phyloP scores from a whole-genome alignment of 352 stramenopile species.

The Globisporangium emineosum region DNA sequence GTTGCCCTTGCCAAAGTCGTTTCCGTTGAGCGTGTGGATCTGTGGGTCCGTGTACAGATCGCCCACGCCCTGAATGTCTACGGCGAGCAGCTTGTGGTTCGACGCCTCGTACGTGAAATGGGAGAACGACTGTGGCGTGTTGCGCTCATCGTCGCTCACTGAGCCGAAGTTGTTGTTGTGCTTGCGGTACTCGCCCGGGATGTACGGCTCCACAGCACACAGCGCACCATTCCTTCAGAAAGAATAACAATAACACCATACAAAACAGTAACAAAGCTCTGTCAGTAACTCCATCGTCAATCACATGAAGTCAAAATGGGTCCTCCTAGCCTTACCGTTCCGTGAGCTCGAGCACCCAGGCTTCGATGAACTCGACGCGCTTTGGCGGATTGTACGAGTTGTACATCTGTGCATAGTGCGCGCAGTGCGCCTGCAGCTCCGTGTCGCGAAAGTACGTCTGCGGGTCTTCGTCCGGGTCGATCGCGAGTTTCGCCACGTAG shows the following conservation, averaged over 20 bases:
- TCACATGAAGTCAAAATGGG: background rate
- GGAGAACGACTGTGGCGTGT: slow-evolving; percentile 90
- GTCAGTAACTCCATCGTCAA: background rate
- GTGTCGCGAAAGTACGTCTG: slow-evolving; percentile 89
- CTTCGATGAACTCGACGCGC: slow-evolving; percentile 77
- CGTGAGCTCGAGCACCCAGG: slow-evolving; percentile 80
- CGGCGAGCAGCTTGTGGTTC: slow-evolving; percentile 88
- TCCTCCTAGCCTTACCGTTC: slow-evolving; percentile 32
- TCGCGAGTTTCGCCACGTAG: slow-evolving; percentile 85
- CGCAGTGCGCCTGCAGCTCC: slow-evolving; percentile 84
- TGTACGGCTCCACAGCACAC: slow-evolving; percentile 81
- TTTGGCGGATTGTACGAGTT: slow-evolving; percentile 85
- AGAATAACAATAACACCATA: background rate
- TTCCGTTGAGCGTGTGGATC: slow-evolving; percentile 84
- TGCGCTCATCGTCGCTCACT: slow-evolving; percentile 81
- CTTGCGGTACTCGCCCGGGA: slow-evolving; percentile 81
- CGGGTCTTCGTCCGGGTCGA: slow-evolving; percentile 83
- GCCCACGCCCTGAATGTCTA: slow-evolving; percentile 94
- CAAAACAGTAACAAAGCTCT: background rate
- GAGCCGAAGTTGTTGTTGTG: slow-evolving; percentile 89
- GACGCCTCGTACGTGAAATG: slow-evolving; percentile 94
- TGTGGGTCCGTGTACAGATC: slow-evolving; percentile 96
- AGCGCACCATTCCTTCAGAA: slow-evolving; percentile 43
- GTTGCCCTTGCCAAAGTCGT: slow-evolving; percentile 89
- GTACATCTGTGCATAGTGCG: slow-evolving; percentile 81